Conservation (phyloP, 805 yeast species). For the Kazachstania kunashirensis region DNA sequence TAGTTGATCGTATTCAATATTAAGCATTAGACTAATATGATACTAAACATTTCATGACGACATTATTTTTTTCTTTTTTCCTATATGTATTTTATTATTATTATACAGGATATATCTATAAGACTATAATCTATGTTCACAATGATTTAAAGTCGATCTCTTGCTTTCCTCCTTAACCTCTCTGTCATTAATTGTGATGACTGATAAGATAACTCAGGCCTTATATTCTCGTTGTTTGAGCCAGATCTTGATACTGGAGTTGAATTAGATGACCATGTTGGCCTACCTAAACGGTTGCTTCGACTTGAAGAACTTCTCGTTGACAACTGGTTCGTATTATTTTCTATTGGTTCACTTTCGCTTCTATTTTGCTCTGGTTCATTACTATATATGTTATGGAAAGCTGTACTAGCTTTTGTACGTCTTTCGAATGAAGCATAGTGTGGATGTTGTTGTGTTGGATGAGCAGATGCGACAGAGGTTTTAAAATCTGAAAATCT, state of each 20-base stretch:
- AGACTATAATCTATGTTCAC: too few relatives aligned
- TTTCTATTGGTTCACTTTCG: neutral
- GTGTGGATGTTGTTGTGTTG: neutral
- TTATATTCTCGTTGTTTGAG: neutral
- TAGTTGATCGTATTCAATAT: too few relatives aligned
- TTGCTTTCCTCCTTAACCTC: conserved; percentile 19
- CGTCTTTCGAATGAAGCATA: conserved; percentile 1
- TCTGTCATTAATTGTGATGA: conserved; percentile 27
- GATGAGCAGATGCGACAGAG: neutral
- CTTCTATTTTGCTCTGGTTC: neutral
- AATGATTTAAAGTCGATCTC: too few relatives aligned
- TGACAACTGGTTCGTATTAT: neutral
- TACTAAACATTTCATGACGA: too few relatives aligned
- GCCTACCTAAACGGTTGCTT: conserved; percentile 1
- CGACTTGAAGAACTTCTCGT: conserved; percentile 3
- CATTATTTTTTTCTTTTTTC: too few relatives aligned
- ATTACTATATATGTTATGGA: conserved; percentile 13
- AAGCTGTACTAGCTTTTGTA: conserved; percentile 19
- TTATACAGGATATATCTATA: too few relatives aligned
- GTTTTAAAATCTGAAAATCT: conserved; percentile 2
- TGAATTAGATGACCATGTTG: neutral
- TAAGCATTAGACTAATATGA: too few relatives aligned
- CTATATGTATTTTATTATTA: too few relatives aligned
- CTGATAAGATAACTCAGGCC: conserved; percentile 1
- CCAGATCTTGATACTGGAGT: neutral